phyloP scores from a whole-genome alignment of 768 basidiomycete genomes.

The Coprinellus micaceus region DNA sequence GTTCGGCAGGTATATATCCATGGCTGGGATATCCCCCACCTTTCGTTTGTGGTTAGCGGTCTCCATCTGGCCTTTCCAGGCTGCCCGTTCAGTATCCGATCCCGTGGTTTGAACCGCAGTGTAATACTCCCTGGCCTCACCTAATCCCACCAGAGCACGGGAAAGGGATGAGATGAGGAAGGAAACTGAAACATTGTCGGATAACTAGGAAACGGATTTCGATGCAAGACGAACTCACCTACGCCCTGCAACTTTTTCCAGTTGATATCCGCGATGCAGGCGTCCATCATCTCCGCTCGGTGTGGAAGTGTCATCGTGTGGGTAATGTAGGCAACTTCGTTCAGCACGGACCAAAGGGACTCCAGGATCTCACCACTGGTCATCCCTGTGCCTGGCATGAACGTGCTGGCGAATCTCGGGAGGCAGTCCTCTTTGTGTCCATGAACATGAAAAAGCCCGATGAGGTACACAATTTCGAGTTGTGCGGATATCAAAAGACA shows the following conservation, averaged over 20 bases:
- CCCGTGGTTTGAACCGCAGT: neutral
- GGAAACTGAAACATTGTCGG: neutral
- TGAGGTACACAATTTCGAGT: neutral
- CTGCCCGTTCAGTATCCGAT: neutral
- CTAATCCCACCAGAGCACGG: neutral
- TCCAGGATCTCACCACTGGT: conserved; percentile 18
- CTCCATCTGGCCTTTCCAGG: neutral
- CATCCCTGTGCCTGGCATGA: conserved; percentile 7
- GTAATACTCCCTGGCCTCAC: neutral
- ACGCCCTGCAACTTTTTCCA: conserved; percentile 21
- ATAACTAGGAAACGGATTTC: neutral
- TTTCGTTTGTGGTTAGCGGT: too few relatives aligned
- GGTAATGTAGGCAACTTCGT: conserved; percentile 5
- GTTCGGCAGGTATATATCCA: neutral
- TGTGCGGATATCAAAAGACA: neutral
- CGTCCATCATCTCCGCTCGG: conserved; percentile 17
- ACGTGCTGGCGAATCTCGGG: conserved; percentile 15
- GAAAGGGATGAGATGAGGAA: neutral
- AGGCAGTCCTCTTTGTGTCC: conserved; percentile 21
- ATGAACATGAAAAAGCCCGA: conserved; percentile 20
- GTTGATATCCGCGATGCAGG: conserved; percentile 22
- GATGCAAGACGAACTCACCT: conserved; percentile 2
- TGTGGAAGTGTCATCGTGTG: conserved; percentile 11
- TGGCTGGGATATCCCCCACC: too few relatives aligned
- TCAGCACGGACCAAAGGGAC: conserved; percentile 16